Conservation (phyloP, 208 protist genomes). For the Porcisia hertigi region DNA sequence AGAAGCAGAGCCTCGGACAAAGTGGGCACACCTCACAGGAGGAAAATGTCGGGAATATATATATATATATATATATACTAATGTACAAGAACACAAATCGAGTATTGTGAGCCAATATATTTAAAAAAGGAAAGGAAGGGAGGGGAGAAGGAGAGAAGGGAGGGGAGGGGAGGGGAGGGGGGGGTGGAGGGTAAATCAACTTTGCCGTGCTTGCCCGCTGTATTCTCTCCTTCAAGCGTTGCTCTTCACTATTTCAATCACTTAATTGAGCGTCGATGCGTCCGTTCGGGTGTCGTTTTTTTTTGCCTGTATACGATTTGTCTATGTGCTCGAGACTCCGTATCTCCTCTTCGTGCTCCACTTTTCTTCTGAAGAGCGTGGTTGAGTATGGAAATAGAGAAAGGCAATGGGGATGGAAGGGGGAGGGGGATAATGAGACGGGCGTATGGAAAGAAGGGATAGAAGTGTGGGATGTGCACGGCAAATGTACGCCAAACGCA, state of each 20-base stretch:
- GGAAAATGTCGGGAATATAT: no score
- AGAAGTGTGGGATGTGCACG: background rate
- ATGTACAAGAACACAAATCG: no score
- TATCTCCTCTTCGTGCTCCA: background rate
- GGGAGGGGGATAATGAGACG: no score
- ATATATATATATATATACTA: no score
- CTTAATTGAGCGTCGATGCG: no score
- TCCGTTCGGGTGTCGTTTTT: background rate
- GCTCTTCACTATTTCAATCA: no score
- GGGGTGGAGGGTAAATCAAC: no score
- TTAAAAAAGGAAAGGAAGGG: background rate
- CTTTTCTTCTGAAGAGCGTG: background rate
- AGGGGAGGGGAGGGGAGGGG: background rate
- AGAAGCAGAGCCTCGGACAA: background rate
- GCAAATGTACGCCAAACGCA: background rate
- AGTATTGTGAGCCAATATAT: no score
- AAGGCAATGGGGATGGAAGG: no score
- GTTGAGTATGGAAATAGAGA: no score
- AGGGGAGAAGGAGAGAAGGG: background rate
- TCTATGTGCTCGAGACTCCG: background rate
- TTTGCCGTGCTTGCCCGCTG: no score
- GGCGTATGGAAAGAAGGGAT: background rate
- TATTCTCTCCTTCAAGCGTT: background rate
- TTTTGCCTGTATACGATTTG: background rate
- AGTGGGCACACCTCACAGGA: no score